These are phyloP conservation scores for Lentinula guzmanii DNA, from an alignment of 768 basidiomycete genomes.

Conservation along the genomic window DNA sequence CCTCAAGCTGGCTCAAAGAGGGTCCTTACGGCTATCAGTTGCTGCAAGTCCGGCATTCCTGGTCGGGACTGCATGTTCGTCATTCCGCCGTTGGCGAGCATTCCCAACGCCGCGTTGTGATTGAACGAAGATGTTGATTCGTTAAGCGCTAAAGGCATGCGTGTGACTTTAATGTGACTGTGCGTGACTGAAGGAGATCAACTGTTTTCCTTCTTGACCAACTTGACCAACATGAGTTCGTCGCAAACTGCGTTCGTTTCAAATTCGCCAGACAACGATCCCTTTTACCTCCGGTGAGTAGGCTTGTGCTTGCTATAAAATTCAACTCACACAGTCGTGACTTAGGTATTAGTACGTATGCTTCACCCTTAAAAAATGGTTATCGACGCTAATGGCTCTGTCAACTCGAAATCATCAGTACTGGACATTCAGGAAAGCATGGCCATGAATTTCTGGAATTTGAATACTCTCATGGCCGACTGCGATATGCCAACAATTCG, in stretches of 20 bases:
- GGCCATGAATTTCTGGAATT: slow-evolving; percentile 98
- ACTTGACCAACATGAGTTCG: background rate
- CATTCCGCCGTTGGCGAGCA: slow-evolving; percentile 32
- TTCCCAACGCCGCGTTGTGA: slow-evolving; percentile 7
- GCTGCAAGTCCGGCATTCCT: slow-evolving; percentile 27
- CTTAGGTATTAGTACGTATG: background rate
- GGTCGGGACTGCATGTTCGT: slow-evolving; percentile 18
- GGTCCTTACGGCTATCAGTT: slow-evolving; percentile 31
- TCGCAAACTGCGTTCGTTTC: background rate
- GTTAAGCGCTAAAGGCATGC: background rate
- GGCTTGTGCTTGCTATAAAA: background rate
- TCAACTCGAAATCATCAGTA: slow-evolving; percentile 37
- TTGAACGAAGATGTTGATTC: background rate
- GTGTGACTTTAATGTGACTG: background rate
- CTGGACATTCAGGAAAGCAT: slow-evolving; percentile 97
- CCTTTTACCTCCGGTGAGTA: background rate
- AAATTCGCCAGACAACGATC: background rate
- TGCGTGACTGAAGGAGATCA: background rate
- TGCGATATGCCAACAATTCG: slow-evolving; percentile 98
- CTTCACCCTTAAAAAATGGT: background rate
- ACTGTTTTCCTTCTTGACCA: background rate
- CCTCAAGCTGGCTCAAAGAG: slow-evolving; percentile 12
- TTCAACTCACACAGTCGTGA: background rate
- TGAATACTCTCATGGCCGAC: slow-evolving; percentile 93
- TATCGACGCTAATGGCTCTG: background rate